phyloP scores from a whole-genome alignment of 306 rosid genomes.

The Arachis stenosperma region DNA sequence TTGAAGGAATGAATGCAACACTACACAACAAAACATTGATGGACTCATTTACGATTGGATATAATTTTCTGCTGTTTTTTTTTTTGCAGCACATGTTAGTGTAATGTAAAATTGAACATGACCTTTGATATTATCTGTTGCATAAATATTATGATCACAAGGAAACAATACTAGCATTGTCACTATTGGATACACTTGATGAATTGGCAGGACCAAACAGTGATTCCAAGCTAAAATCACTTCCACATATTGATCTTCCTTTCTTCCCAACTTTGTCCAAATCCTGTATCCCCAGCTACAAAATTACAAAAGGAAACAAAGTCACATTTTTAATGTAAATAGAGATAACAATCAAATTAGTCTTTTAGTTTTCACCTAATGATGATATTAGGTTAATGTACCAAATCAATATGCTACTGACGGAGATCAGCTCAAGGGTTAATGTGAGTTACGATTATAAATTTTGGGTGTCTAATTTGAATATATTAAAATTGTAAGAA shows the following conservation, averaged over 20 bases:
- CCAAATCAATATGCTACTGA: no score
- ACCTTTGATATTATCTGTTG: constrained; percentile 28
- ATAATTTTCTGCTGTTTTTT: constrained; percentile 30
- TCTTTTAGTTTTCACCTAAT: no score
- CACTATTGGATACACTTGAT: constrained; percentile 38
- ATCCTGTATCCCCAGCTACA: constrained; percentile 67
- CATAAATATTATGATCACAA: constrained; percentile 30
- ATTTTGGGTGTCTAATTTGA: no score
- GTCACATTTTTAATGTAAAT: not conserved
- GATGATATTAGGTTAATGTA: no score
- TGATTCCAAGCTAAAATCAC: constrained; percentile 79
- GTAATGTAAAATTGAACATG: constrained; percentile 8
- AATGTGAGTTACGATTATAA: no score
- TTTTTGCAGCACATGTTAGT: not conserved
- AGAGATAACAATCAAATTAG: no score
- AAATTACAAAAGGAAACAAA: constrained; percentile 30
- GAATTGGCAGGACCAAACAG: constrained; percentile 90
- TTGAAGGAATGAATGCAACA: constrained; percentile 28
- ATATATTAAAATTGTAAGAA: no score
- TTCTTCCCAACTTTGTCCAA: constrained; percentile 84
- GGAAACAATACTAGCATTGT: constrained; percentile 33
- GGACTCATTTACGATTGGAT: constrained; percentile 28
- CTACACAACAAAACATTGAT: constrained; percentile 14
- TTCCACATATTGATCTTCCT: constrained; percentile 85
- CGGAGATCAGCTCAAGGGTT: no score